These are phyloP conservation scores for Vanderwaltozyma tropicalis DNA, from an alignment of 805 yeast genomes.

Conservation along the genomic window DNA sequence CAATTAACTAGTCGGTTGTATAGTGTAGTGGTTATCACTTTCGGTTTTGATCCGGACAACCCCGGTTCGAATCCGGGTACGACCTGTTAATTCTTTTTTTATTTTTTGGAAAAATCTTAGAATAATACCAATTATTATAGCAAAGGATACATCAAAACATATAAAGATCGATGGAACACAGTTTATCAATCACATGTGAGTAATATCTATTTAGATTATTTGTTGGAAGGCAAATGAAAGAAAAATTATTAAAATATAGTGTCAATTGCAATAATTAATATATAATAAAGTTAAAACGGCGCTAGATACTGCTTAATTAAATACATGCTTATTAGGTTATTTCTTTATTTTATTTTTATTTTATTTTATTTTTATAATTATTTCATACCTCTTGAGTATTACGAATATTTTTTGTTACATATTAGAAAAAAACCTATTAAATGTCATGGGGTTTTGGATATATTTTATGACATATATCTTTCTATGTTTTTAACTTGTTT, in stretches of 20 bases:
- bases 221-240: too few species aligned
- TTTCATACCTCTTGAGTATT: neutral
- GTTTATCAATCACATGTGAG: too few species aligned
- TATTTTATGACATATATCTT: neutral
- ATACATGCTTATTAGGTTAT: neutral
- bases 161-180: too few species aligned
- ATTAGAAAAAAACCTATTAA: too few species aligned
- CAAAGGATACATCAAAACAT: too few species aligned
- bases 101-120: too few species aligned
- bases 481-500: neutral
- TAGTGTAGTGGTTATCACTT: conserved; percentile 7
- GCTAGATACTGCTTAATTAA: neutral
- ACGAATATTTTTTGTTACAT: neutral
- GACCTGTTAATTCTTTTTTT: conserved; percentile 38
- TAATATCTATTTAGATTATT: too few species aligned
- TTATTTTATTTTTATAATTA: neutral
- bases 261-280: neutral
- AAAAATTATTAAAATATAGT: neutral
- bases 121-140: too few species aligned
- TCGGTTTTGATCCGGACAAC: conserved; percentile 19
- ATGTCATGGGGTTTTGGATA: too few species aligned
- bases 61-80: conserved; percentile 82
- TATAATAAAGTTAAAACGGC: neutral
- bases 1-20: too few species aligned
- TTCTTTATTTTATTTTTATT: neutral